Evolutionary conservation across 768 basidiomycete species (phyloP).

Genomic region (Russula earlei): DNA sequence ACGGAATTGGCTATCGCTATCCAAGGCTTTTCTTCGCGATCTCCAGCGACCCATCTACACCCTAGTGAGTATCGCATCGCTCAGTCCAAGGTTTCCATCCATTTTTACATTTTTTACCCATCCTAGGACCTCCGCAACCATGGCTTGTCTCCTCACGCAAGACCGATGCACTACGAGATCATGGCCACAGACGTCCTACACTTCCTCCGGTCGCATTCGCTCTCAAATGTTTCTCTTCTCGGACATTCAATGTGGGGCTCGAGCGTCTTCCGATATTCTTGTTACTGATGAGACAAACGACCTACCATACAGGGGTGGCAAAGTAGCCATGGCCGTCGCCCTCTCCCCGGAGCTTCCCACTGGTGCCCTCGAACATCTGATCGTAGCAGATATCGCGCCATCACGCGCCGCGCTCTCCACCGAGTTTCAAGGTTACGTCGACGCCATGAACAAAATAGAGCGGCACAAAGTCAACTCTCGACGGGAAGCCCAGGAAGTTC

Average conservation of each 20-base stretch:
- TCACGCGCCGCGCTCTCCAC: constrained; percentile 43
- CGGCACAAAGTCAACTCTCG: constrained; percentile 45
- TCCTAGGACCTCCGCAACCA: constrained; percentile 82
- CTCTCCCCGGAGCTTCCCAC: constrained; percentile 37
- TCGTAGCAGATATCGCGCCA: constrained; percentile 80
- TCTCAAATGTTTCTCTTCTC: constrained; percentile 60
- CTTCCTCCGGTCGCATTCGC: constrained; percentile 46
- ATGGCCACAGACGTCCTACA: constrained; percentile 74
- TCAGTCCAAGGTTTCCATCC: not conserved
- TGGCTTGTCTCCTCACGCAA: constrained; percentile 67
- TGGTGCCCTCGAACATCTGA: constrained; percentile 42
- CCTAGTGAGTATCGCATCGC: constrained; percentile 38
- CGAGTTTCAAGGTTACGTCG: constrained; percentile 59
- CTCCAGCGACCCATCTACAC: constrained; percentile 63
- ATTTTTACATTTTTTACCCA: not conserved
- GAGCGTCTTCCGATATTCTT: not conserved
- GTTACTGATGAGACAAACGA: not conserved
- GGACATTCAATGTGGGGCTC: constrained; percentile 80
- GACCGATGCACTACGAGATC: constrained; percentile 62
- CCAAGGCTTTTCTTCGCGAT: constrained; percentile 61
- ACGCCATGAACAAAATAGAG: constrained; percentile 70
- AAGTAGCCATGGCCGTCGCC: constrained; percentile 67
- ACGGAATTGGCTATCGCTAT: constrained; percentile 79
- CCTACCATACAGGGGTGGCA: constrained; percentile 61
- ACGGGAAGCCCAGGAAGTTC: constrained; percentile 57